Percentiles rank a stretch among this genome's conserved stretches.
These are phyloP conservation scores for Lophium mytilinum DNA, from an alignment of 495 filamentous ascomycete genomes.

Conservation along the genomic window DNA sequence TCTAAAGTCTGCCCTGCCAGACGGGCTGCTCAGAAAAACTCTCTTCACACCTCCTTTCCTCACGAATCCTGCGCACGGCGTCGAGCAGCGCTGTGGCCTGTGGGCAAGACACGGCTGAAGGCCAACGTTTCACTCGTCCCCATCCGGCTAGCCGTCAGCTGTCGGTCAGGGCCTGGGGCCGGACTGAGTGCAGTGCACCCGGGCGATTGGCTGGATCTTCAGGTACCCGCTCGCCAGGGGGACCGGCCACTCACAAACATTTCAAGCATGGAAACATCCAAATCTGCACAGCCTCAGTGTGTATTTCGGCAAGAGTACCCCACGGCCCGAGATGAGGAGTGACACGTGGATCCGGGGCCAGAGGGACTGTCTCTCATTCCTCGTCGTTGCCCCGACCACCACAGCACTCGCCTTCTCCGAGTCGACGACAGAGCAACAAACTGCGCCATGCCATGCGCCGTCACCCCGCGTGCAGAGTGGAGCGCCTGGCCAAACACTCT, in stretches of 20 bases:
- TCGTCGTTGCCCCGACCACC: neutral
- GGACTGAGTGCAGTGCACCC: neutral
- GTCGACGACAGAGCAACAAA: neutral
- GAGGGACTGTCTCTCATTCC: neutral
- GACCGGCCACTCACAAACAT: neutral
- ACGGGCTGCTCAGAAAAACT: neutral
- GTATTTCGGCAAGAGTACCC: neutral
- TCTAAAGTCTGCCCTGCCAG: too few species aligned
- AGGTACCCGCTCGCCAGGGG: neutral
- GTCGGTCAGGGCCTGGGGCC: neutral
- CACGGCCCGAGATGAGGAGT: neutral
- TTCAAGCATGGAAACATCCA: neutral
- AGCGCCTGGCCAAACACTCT: neutral
- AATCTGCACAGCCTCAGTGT: neutral
- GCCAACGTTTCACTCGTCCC: neutral
- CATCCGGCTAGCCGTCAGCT: neutral
- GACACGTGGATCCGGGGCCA: neutral
- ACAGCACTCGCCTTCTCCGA: neutral
- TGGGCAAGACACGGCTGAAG: neutral
- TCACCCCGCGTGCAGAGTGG: neutral
- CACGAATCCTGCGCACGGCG: neutral
- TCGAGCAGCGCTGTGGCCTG: neutral
- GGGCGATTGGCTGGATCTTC: neutral
- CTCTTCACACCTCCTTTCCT: neutral
- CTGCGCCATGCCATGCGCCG: neutral